Evolutionary conservation across 768 basidiomycete genomes (phyloP).

Genomic region (Hygrophoropsis aurantiaca): DNA sequence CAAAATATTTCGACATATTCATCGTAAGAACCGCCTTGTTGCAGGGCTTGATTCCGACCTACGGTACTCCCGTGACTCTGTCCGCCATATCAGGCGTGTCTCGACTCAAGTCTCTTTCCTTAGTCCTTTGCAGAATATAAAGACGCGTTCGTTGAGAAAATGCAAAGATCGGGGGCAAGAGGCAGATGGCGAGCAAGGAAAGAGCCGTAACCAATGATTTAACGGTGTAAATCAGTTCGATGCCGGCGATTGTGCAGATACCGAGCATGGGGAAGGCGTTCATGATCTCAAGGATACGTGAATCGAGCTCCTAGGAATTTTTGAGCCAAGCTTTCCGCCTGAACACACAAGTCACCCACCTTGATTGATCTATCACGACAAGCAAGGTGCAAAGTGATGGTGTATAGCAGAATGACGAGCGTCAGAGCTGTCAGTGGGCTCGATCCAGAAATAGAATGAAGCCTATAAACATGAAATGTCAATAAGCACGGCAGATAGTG

Average conservation of each 20-base stretch:
- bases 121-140: too few relatives aligned
- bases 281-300: conserved; percentile 13
- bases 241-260: conserved; percentile 16
- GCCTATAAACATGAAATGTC: conserved; percentile 7
- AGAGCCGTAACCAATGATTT: conserved; percentile 19
- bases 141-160: neutral
- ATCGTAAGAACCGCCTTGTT: too few relatives aligned
- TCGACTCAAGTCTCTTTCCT: too few relatives aligned
- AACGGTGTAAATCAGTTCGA: conserved; percentile 16
- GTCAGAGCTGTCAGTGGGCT: conserved; percentile 15
- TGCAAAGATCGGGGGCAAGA: conserved; percentile 16
- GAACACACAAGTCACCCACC: conserved; percentile 4
- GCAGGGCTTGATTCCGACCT: too few relatives aligned
- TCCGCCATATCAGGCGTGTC: too few relatives aligned
- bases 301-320: conserved; percentile 10
- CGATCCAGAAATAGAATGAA: conserved; percentile 22
- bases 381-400: conserved; percentile 25
- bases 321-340: neutral
- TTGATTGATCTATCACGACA: conserved; percentile 14
- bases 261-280: conserved; percentile 26
- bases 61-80: too few relatives aligned
- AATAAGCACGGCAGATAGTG: neutral
- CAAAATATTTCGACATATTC: too few relatives aligned
- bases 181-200: conserved; percentile 19
- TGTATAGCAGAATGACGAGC: conserved; percentile 26